Evolutionary conservation across 108 stramenopile genomes (phyloP).

Genomic region (Fragilariopsis cylindrus): DNA sequence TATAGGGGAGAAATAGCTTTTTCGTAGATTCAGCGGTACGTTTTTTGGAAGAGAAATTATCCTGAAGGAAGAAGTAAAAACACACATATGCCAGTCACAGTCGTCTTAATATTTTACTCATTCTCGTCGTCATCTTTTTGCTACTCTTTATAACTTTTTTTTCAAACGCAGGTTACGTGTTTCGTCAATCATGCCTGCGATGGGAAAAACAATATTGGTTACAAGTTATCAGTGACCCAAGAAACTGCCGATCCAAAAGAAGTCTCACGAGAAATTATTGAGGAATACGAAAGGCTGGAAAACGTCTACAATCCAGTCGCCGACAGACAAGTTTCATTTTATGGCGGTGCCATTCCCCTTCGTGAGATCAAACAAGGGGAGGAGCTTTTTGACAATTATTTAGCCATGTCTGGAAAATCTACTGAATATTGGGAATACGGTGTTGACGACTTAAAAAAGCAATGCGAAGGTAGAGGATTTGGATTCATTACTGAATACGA

Average conservation of each 20-base stretch:
- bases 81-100: no score
- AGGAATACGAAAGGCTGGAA: constrained; percentile 4
- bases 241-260: constrained; percentile 4
- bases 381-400: constrained; percentile 35
- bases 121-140: constrained; percentile 9
- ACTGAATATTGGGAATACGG: constrained; percentile 5
- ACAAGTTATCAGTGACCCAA: constrained; percentile 9
- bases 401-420: not conserved
- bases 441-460: constrained; percentile 9
- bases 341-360: not conserved
- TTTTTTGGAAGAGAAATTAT: not conserved
- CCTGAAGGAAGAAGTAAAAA: no score
- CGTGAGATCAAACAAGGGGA: constrained; percentile 26
- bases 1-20: not conserved
- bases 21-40: constrained; percentile 11
- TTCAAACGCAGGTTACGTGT: not conserved
- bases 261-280: constrained; percentile 5
- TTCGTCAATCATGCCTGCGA: constrained; percentile 25
- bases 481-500: not conserved
- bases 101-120: not conserved
- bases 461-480: not conserved
- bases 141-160: not conserved
- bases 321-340: constrained; percentile 13
- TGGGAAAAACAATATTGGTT: constrained; percentile 15
- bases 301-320: constrained; percentile 31